phyloP scores from a whole-genome alignment of 768 basidiomycete genomes.

The Pleurotus djamor region DNA sequence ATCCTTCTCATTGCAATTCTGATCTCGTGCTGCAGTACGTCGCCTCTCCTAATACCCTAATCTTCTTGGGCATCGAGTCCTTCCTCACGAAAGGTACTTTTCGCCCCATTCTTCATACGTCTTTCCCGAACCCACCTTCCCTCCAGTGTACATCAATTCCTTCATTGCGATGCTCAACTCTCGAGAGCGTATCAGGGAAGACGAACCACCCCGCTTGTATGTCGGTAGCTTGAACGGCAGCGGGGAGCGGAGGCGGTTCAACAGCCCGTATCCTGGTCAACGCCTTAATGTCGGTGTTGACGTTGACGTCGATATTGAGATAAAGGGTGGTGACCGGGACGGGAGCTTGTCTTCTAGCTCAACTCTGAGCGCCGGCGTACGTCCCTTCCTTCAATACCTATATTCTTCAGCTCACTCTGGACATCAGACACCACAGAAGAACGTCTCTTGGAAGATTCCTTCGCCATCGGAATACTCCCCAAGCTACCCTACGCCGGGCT shows the following conservation, averaged over 20 bases:
- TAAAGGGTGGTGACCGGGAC: not conserved
- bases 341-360: not conserved
- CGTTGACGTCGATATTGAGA: not conserved
- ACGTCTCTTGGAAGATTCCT: too few species aligned
- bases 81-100: constrained; percentile 2
- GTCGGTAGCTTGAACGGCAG: not conserved
- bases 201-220: not conserved
- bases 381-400: too few species aligned
- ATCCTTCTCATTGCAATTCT: not conserved
- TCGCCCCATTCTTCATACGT: not conserved
- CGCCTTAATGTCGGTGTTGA: not conserved
- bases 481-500: too few species aligned
- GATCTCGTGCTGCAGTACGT: not conserved
- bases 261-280: not conserved
- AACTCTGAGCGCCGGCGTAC: not conserved
- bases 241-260: not conserved
- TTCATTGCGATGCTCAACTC: constrained; percentile 1
- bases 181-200: not conserved
- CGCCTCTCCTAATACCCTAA: not conserved
- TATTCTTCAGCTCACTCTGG: too few species aligned
- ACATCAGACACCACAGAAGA: too few species aligned
- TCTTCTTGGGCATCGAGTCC: not conserved
- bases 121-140: not conserved
- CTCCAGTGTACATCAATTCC: constrained; percentile 2
- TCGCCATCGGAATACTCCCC: too few species aligned